These are phyloP conservation scores for Metarhizium brunneum DNA, from an alignment of 2,329 filamentous ascomycete genomes.

Conservation along the genomic window DNA sequence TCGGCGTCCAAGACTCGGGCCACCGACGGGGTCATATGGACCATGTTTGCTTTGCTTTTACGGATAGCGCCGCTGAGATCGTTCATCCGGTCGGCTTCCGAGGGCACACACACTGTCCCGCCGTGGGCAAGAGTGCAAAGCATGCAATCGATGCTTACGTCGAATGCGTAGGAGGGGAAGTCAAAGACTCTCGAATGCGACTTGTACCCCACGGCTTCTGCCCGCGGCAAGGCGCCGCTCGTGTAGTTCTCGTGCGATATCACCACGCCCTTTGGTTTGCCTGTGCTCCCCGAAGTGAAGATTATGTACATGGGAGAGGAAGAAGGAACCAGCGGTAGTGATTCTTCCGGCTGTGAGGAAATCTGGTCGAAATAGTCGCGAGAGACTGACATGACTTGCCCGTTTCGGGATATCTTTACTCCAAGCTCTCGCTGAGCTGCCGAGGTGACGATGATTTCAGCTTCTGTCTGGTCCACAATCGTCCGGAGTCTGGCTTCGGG, in stretches of 20 bases:
- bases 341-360: constrained; percentile 8
- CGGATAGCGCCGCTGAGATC: background rate
- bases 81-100: constrained; percentile 2
- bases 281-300: constrained; percentile 57
- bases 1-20: background rate
- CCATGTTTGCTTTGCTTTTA: background rate
- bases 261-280: constrained; percentile 54
- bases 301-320: constrained; percentile 43
- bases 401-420: constrained; percentile 24
- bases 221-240: constrained; percentile 34
- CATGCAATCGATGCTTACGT: constrained; percentile 3
- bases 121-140: constrained; percentile 4
- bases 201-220: constrained; percentile 31
- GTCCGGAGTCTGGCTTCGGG: constrained; percentile 34
- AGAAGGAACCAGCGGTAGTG: constrained; percentile 30
- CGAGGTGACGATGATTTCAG: constrained; percentile 30
- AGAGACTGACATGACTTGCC: constrained; percentile 23
- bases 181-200: constrained; percentile 28
- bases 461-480: constrained; percentile 34
- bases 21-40: background rate
- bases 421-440: constrained; percentile 26
- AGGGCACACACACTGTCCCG: constrained; percentile 7
- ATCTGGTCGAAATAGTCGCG: constrained; percentile 15
- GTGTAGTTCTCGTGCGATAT: constrained; percentile 38
- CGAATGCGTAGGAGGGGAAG: constrained; percentile 8